phyloP scores from a whole-genome alignment of 2,329 filamentous ascomycete species.

The Ambrosiella xylebori region DNA sequence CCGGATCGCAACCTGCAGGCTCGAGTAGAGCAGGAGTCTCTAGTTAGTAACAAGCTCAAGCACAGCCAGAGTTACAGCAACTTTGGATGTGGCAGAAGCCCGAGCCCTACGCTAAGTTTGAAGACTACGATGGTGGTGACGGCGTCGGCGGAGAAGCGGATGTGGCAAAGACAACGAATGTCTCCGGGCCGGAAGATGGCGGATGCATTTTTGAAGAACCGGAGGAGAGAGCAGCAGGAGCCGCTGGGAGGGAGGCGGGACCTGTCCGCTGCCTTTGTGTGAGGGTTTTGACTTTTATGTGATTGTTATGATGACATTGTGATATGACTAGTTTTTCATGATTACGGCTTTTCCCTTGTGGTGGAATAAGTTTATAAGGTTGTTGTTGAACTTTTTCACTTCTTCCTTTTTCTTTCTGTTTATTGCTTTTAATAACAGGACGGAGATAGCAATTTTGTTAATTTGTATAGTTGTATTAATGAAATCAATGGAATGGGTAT shows the following conservation, averaged over 20 bases:
- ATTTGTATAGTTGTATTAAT: slow-evolving; percentile 1
- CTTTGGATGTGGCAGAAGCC: neutral
- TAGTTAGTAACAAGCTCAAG: neutral
- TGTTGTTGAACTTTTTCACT: neutral
- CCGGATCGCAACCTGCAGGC: neutral
- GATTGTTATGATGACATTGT: neutral
- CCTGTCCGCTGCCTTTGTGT: slow-evolving; percentile 5
- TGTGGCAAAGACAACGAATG: slow-evolving; percentile 3
- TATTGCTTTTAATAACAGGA: neutral
- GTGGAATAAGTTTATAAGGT: neutral
- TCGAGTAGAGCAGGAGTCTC: neutral
- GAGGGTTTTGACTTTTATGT: neutral
- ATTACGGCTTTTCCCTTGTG: neutral
- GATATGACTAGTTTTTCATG: neutral
- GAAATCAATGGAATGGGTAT: neutral
- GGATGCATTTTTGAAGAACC: slow-evolving; percentile 10
- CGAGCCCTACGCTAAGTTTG: neutral
- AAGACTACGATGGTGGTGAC: neutral
- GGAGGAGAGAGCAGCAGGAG: slow-evolving; percentile 2
- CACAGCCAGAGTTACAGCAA: neutral
- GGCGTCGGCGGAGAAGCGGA: neutral
- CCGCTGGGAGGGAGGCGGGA: too few species aligned
- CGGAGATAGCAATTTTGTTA: neutral
- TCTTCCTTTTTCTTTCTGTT: neutral
- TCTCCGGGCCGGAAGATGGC: slow-evolving; percentile 11